Percentiles rank a stretch among this genome's conserved stretches.
phyloP scores from a whole-genome alignment of 768 basidiomycete species.

The Kwoniella bestiolae region DNA sequence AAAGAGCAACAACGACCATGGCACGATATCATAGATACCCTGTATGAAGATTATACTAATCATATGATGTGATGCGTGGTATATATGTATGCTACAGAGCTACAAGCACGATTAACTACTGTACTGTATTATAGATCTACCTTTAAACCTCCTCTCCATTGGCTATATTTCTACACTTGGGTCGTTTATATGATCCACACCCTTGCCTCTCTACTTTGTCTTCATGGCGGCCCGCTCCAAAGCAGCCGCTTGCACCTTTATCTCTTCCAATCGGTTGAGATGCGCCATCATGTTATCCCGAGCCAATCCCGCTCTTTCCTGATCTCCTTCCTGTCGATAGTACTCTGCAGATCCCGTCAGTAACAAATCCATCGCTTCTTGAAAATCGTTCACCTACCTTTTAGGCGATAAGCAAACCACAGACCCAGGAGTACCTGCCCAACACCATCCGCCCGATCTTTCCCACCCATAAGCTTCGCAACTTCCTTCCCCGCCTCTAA shows the following conservation, averaged over 20 bases:
- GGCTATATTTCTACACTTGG: not conserved
- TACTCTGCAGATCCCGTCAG: constrained; percentile 19
- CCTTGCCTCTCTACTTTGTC: not conserved
- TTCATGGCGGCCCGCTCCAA: not conserved
- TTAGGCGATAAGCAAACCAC: constrained; percentile 41
- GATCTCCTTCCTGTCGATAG: constrained; percentile 26
- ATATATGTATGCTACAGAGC: not conserved
- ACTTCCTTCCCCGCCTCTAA: constrained; percentile 44
- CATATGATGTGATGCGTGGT: constrained; percentile 1
- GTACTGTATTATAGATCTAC: too few relatives aligned
- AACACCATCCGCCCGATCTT: constrained; percentile 42
- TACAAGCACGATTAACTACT: not conserved
- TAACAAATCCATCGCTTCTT: not conserved
- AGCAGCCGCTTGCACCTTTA: not conserved
- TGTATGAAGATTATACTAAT: not conserved
- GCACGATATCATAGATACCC: constrained; percentile 1
- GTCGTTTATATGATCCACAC: not conserved
- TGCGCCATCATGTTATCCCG: constrained; percentile 11
- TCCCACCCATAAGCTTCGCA: constrained; percentile 39
- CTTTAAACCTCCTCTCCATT: too few relatives aligned
- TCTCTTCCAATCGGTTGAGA: constrained; percentile 7
- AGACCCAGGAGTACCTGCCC: constrained; percentile 42
- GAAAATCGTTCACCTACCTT: constrained; percentile 40
- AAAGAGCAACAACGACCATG: not conserved
- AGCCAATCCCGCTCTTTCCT: constrained; percentile 10